phyloP scores from a whole-genome alignment of 352 stramenopile genomes.

The Thalassiosira ordinaria region DNA sequence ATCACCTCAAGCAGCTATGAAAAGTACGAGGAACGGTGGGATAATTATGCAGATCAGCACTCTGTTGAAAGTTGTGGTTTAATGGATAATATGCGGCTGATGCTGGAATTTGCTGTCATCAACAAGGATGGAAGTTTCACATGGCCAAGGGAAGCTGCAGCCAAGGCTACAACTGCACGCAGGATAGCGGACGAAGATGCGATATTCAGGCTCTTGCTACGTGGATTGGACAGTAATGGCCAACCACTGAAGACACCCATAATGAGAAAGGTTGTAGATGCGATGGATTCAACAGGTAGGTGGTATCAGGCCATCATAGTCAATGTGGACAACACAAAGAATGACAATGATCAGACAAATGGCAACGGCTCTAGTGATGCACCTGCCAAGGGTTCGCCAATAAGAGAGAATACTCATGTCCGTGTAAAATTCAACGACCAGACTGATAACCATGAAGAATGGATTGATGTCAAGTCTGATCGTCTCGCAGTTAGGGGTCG shows the following conservation, averaged over 20 bases:
- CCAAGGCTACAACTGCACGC: conserved; percentile 69
- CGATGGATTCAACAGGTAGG: conserved; percentile 79
- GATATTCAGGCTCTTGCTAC: conserved; percentile 71
- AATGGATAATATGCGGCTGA: conserved; percentile 66
- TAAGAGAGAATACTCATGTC: conserved; percentile 69
- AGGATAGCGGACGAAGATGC: conserved; percentile 79
- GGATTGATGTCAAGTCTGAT: conserved; percentile 84
- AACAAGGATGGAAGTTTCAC: conserved; percentile 74
- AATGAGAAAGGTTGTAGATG: conserved; percentile 71
- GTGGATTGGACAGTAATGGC: conserved; percentile 66
- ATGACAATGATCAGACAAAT: conserved; percentile 27
- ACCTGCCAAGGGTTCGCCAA: conserved; percentile 1
- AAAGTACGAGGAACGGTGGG: conserved; percentile 70
- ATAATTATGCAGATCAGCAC: conserved; percentile 71
- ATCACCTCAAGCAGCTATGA: conserved; percentile 46
- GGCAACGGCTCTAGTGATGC: conserved; percentile 1
- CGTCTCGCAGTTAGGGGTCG: conserved; percentile 74
- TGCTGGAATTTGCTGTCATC: conserved; percentile 80
- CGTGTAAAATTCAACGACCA: conserved; percentile 76
- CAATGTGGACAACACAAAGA: conserved; percentile 63
- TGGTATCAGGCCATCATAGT: conserved; percentile 84
- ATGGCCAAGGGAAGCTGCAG: conserved; percentile 81
- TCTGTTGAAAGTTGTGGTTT: conserved; percentile 77
- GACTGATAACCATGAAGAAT: conserved; percentile 73
- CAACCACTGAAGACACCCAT: conserved; percentile 57